Conservation (phyloP, 2,329 filamentous ascomycete genomes). For the Colletotrichum coccodes region DNA sequence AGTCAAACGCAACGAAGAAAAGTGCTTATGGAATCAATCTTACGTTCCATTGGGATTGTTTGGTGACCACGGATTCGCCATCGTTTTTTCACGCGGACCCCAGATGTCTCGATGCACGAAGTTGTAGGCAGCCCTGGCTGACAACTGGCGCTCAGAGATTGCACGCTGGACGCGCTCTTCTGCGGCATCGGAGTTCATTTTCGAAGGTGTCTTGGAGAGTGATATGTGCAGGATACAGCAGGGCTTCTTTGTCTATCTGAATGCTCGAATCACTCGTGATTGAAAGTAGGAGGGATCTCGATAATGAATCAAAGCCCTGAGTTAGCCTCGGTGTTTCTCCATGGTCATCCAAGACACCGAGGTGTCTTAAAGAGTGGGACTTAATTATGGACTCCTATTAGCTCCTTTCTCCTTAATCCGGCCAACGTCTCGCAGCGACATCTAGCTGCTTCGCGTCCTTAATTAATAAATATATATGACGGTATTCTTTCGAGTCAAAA, state of each 20-base stretch:
- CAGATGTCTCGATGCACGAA: conserved; percentile 33
- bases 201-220: no score
- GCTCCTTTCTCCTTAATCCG: not conserved
- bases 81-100: conserved; percentile 35
- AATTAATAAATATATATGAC: not conserved
- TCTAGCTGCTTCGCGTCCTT: not conserved
- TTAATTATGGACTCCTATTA: not conserved
- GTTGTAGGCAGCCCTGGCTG: no score
- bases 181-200: no score
- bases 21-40: not conserved
- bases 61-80: conserved; percentile 35
- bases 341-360: conserved; percentile 13
- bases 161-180: no score
- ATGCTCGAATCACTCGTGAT: no score
- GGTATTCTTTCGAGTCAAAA: not conserved
- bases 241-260: no score
- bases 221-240: no score
- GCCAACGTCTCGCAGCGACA: not conserved
- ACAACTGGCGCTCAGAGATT: no score
- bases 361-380: conserved; percentile 31
- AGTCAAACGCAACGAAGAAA: not conserved
- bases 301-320: no score
- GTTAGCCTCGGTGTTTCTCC: no score
- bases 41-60: conserved; percentile 35
- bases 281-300: no score